Conservation (phyloP, 208 protist genomes). For the Naegleria gruberi region DNA sequence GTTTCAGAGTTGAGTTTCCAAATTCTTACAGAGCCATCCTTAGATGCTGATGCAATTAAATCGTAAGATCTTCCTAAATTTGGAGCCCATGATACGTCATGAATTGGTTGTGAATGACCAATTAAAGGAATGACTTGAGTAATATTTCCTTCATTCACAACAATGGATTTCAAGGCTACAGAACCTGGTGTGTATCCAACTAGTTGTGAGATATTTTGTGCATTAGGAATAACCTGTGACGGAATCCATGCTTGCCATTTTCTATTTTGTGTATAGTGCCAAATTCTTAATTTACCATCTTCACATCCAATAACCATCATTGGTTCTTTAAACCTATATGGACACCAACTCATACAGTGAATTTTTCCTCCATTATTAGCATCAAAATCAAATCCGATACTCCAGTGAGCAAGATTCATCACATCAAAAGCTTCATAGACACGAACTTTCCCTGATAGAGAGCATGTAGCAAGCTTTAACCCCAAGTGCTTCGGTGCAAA, state of each 20-base stretch:
- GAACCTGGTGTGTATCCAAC: background rate
- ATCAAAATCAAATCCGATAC: constrained; percentile 24
- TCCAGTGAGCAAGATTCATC: constrained; percentile 58
- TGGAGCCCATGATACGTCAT: constrained; percentile 56
- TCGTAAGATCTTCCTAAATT: constrained; percentile 45
- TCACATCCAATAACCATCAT: constrained; percentile 15
- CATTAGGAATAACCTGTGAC: background rate
- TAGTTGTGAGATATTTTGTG: background rate
- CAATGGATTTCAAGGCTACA: background rate
- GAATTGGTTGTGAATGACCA: constrained; percentile 25
- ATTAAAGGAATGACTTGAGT: background rate
- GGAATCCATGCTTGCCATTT: background rate
- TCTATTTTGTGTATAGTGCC: background rate
- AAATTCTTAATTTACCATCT: background rate
- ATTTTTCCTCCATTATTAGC: constrained; percentile 30
- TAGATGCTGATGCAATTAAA: constrained; percentile 46
- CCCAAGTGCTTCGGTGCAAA: constrained; percentile 63
- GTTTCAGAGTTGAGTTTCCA: background rate
- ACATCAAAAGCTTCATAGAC: constrained; percentile 66
- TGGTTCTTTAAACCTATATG: constrained; percentile 31
- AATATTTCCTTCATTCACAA: background rate
- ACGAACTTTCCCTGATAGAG: constrained; percentile 44
- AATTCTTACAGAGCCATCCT: constrained; percentile 33
- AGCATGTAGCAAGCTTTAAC: constrained; percentile 42
- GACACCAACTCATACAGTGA: constrained; percentile 56